Conservation (phyloP, 805 yeast species). For the Kazachstania psychrophila region DNA sequence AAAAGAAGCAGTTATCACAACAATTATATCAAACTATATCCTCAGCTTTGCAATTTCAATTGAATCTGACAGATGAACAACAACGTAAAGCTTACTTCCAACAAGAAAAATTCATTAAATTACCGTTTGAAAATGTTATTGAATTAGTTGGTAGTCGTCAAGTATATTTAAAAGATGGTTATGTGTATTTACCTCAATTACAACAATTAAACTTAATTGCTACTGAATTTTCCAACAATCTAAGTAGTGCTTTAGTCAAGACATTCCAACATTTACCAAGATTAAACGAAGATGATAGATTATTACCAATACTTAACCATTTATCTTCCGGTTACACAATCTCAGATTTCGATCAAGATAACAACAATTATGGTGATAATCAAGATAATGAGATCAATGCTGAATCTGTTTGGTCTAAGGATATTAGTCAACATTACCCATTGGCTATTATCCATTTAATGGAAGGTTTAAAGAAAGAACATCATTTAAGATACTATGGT, state of each 20-base stretch:
- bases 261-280: slow-evolving; percentile 76
- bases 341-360: slow-evolving; percentile 37
- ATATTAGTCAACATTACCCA: slow-evolving; percentile 62
- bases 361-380: slow-evolving; percentile 20
- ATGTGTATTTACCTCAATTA: slow-evolving; percentile 76
- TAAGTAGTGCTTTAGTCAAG: slow-evolving; percentile 44
- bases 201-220: slow-evolving; percentile 65
- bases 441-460: slow-evolving; percentile 67
- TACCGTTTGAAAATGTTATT: slow-evolving; percentile 80
- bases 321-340: slow-evolving; percentile 64
- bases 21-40: slow-evolving; percentile 50
- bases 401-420: slow-evolving; percentile 45
- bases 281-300: slow-evolving; percentile 83
- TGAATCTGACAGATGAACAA: slow-evolving; percentile 38
- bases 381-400: slow-evolving; percentile 49
- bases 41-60: slow-evolving; percentile 27
- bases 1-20: slow-evolving; percentile 41
- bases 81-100: slow-evolving; percentile 38
- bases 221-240: slow-evolving; percentile 51
- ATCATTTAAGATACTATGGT: slow-evolving; percentile 74
- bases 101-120: slow-evolving; percentile 63
- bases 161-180: slow-evolving; percentile 58
- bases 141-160: slow-evolving; percentile 67
- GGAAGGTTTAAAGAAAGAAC: slow-evolving; percentile 45
- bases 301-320: slow-evolving; percentile 75